These are phyloP conservation scores for Podila horticola DNA, from an alignment of 192 early-diverging fungal genomes.

Conservation along the genomic window DNA sequence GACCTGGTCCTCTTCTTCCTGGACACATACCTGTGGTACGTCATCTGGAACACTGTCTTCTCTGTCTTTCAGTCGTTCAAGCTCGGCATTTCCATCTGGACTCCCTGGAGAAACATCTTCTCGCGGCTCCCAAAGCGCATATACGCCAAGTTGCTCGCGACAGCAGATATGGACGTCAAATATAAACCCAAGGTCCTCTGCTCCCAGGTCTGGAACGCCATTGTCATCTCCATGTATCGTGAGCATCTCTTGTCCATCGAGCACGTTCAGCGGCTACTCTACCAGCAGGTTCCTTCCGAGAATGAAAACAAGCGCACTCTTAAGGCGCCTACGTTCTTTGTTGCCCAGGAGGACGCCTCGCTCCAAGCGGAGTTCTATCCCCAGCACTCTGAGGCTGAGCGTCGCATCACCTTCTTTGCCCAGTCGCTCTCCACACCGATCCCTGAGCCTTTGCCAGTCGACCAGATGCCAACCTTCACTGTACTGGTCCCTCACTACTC, in stretches of 20 bases:
- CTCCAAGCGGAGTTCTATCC: conserved; percentile 80
- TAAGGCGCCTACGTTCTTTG: conserved; percentile 81
- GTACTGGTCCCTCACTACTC: conserved; percentile 88
- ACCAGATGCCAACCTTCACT: conserved; percentile 88
- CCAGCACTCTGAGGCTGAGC: conserved; percentile 80
- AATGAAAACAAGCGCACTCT: conserved; percentile 72
- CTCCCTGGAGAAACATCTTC: conserved; percentile 85
- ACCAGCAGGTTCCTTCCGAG: conserved; percentile 69
- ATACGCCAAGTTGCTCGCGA: conserved; percentile 78
- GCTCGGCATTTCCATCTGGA: conserved; percentile 84
- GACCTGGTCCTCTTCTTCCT: conserved; percentile 83
- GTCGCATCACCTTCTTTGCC: conserved; percentile 87
- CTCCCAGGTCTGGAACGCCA: conserved; percentile 87
- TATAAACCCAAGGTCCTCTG: conserved; percentile 83
- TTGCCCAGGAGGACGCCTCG: conserved; percentile 78
- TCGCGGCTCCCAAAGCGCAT: conserved; percentile 83
- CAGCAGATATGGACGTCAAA: conserved; percentile 78
- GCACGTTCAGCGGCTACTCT: conserved; percentile 78
- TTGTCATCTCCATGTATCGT: conserved; percentile 85
- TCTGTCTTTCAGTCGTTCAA: conserved; percentile 81
- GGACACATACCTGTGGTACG: conserved; percentile 91
- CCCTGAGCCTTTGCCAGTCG: conserved; percentile 80
- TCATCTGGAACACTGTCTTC: conserved; percentile 86
- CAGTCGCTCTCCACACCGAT: conserved; percentile 85
- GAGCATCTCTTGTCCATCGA: conserved; percentile 82